These are phyloP conservation scores for Bryoglossum gracile DNA, from an alignment of 495 filamentous ascomycete genomes.

Conservation along the genomic window DNA sequence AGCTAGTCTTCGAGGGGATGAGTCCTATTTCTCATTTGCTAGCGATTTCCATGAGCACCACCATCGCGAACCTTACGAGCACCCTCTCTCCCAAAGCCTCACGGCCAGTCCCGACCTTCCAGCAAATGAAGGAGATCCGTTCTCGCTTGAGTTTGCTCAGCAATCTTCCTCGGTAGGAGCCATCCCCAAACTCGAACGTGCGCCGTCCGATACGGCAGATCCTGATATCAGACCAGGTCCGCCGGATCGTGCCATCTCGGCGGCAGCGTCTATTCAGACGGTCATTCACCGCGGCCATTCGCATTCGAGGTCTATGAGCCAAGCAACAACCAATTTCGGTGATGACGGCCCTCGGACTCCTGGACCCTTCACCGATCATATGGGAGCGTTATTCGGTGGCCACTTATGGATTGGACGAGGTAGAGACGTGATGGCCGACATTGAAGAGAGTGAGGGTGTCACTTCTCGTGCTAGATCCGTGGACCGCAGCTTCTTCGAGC, in stretches of 20 bases:
- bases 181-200: constrained; percentile 33
- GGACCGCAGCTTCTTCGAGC: constrained; percentile 48
- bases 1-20: constrained; percentile 64
- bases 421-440: constrained; percentile 20
- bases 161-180: constrained; percentile 28
- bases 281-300: constrained; percentile 24
- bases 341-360: constrained; percentile 25
- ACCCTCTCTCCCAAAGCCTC: constrained; percentile 78
- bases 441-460: constrained; percentile 32
- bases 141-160: constrained; percentile 31
- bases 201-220: constrained; percentile 38
- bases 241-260: constrained; percentile 26
- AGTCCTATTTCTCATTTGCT: constrained; percentile 50
- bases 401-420: constrained; percentile 17
- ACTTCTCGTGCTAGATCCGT: constrained; percentile 43
- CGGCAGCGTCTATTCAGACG: constrained; percentile 28
- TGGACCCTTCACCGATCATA: constrained; percentile 34
- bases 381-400: constrained; percentile 52
- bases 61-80: constrained; percentile 29
- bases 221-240: constrained; percentile 56
- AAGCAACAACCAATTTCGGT: constrained; percentile 1
- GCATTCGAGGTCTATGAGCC: constrained; percentile 26
- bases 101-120: constrained; percentile 62
- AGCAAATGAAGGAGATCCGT: constrained; percentile 32
- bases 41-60: constrained; percentile 31